phyloP scores from a whole-genome alignment of 306 rosid species.

The Cucumis sativus region DNA sequence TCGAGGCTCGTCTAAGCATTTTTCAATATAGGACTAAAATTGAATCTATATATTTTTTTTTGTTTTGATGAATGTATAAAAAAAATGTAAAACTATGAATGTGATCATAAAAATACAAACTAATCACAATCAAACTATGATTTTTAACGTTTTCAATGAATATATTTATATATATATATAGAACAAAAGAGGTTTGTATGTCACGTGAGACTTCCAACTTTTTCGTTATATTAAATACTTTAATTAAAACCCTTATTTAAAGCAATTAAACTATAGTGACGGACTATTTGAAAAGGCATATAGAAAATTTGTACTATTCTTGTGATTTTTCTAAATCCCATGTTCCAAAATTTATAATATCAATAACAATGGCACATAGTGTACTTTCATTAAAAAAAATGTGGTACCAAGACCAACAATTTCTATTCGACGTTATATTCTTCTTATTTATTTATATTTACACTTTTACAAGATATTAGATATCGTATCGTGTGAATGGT shows the following conservation, averaged over 20 bases:
- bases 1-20: too few species aligned
- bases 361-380: neutral
- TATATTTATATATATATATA: neutral
- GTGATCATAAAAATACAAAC: too few species aligned
- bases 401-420: neutral
- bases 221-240: neutral
- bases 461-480: neutral
- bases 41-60: too few species aligned
- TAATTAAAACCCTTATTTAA: neutral
- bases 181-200: neutral
- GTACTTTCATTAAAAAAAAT: neutral
- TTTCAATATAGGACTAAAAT: too few species aligned
- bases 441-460: neutral
- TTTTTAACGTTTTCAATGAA: neutral
- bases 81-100: too few species aligned
- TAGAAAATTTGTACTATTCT: neutral
- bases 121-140: too few species aligned
- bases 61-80: too few species aligned
- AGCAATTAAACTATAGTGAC: neutral
- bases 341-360: constrained; percentile 1
- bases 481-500: neutral
- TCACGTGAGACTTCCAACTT: neutral
- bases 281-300: neutral
- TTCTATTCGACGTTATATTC: neutral
- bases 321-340: neutral